Base-by-base conservation (phyloP, 2,329 filamentous ascomycete genomes). In the Simplicillium sp. region DNA sequence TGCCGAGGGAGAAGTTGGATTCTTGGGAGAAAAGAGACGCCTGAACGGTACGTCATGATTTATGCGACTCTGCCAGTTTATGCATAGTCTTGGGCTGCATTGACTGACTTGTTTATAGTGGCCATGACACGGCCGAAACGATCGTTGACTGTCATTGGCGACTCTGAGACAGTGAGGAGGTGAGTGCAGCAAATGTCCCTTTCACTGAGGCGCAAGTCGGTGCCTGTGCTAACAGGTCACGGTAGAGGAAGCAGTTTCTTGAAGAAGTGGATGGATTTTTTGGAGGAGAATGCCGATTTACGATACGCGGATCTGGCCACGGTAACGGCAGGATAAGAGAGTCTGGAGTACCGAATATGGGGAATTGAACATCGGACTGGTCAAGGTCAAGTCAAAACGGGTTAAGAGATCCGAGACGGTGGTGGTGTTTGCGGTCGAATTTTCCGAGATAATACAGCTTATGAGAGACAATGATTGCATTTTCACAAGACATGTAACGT, bases 71-170 rank as follows among this genome's bases (percentile, higher is more conserved):
- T 25, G 20, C 20, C 6, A 25, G 34, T 33, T 29, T 31, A 11
- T 35, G 8, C n/a, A 8, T 28, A 14, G 34, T 31, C 16, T 16
- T 20, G 39, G 41, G 16, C 29, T 33, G 31, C 36, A 18, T 15
- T 13, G 12, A 33, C 11, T 44, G 18, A 44, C 32, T 3, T 11
- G 15, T 40, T 52, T 84, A 81, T 87, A 94, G 89, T 97, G 52
- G 90, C 92, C 40, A 97, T 98, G 89, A 98, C 92, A 46, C 79
- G 92, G 49, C 87, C 92, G 6, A 90, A 85, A 66, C 77, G 92
- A 51, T 90, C 92, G 56, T 70, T 98, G 34, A 92, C 86, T 47
- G 75, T 98, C 14, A 83, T 96, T 53, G 92, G 90, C 35, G 92
- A 98, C 61, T 92, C 87, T 44, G 92, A 96, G 59, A 97, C 90